Percentiles rank a stretch among this genome's conserved stretches.
Evolutionary conservation across 1,139 yeast genomes (phyloP).

Genomic region (Suhomyces terraborum): DNA sequence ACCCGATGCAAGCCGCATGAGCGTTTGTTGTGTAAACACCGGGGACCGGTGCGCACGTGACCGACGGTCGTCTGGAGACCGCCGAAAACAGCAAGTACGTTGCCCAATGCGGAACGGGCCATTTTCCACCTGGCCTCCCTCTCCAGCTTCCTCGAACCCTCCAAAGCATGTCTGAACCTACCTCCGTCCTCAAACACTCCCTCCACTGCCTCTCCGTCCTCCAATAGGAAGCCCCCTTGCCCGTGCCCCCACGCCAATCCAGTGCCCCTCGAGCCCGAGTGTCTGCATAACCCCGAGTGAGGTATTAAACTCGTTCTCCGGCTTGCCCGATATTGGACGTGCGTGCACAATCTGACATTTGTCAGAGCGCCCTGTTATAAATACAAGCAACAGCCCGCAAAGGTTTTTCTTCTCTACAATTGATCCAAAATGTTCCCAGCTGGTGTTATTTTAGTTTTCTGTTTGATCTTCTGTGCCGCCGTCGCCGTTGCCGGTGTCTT

Average conservation of each 20-base stretch:
- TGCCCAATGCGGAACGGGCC: conserved; percentile 11
- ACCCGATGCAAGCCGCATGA: conserved; percentile 8
- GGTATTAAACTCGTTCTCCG: conserved; percentile 14
- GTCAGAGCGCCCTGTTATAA: conserved; percentile 12
- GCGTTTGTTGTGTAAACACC: conserved; percentile 6
- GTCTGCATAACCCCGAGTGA: conserved; percentile 13
- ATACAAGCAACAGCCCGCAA: conserved; percentile 9
- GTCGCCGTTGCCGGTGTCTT: conserved; percentile 38
- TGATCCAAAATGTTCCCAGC: conserved; percentile 46
- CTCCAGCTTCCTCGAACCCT: not conserved
- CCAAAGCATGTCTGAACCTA: no score
- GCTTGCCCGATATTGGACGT: conserved; percentile 13
- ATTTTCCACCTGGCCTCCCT: not conserved
- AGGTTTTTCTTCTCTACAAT: conserved; percentile 14
- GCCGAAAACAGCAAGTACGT: conserved; percentile 13
- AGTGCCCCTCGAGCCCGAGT: conserved; percentile 1
- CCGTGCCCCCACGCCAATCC: not conserved
- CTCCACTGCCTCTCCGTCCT: not conserved
- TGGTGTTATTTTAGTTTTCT: conserved; percentile 55
- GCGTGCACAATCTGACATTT: conserved; percentile 12
- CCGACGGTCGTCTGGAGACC: conserved; percentile 3
- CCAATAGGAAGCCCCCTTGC: not conserved
- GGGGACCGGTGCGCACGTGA: conserved; percentile 2
- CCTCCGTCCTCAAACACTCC: not conserved
- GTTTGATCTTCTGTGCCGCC: conserved; percentile 46